Evolutionary conservation across 1,284 basidiomycete genomes (phyloP), one percentile per base, ranked within the genome.

Genomic region (Ceratobasidium theobromae): DNA sequence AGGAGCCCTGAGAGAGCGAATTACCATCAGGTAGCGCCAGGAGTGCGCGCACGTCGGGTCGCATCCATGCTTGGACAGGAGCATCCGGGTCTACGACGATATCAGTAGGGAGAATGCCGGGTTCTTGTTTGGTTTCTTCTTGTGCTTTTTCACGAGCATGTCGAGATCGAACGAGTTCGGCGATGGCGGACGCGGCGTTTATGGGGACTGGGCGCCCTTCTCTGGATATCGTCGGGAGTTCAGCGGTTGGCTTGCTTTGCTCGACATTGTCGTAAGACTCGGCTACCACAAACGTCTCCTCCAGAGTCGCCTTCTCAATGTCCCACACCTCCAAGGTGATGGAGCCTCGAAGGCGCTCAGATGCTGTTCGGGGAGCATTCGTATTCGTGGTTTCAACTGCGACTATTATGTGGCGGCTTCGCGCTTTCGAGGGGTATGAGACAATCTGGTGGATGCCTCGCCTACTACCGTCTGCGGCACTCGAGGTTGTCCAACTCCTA

Each of bases 11-110:
- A 21, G 43, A 25, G 9, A 60, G 57, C 23, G 30, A 18, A 79
- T 79, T 67, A 84, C 81, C 33, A 85, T 82, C 0, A 84, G 81
- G 32, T 85, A 76, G 69, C 85, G 82, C 46, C 80, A 72, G 9
- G 78, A 76, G 43, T 18, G 49, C 57, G 4, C 57, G 43, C 6
- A 38, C 57, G n/a, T 60, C 57, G 3, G 57, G 57, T 14, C 57
- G 27, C 57, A 60, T 60, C 57, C 57, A 60, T 48, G 45, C 46
- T 9, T 60, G 57, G 14, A 45, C 27, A 18, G 57, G 57, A 14
- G 57, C 57, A 28, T 60, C 57, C 27, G 57, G 57, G 27, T 60
- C 57, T 14, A 60, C 57, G 14, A 60, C 57, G 25, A 60, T 60
- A 32, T 60, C 57, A 14, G 57, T 40, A 21, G n/a, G 33, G 4